A percentile compares a stretch with the other conserved stretches of the same genome.
Conservation (phyloP, 768 basidiomycete genomes). For the Auricularia auricula-judae region DNA sequence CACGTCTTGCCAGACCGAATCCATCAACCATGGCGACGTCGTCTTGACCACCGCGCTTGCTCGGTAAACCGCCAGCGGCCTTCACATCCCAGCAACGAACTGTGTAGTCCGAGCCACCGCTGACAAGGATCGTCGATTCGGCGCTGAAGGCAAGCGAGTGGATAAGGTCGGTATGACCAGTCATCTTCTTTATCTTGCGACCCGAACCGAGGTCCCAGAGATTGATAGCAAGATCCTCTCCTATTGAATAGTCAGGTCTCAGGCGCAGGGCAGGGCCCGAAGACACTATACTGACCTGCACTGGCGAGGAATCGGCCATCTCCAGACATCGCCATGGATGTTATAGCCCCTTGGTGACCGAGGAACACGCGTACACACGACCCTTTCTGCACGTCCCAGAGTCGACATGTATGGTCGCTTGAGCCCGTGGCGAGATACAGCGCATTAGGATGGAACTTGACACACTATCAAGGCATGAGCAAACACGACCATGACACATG, state of each 20-base stretch:
- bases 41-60: slow-evolving; percentile 31
- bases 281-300: slow-evolving; percentile 42
- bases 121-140: slow-evolving; percentile 83
- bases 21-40: slow-evolving; percentile 9
- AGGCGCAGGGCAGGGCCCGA: background rate
- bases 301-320: slow-evolving; percentile 91
- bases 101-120: slow-evolving; percentile 89
- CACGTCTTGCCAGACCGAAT: slow-evolving; percentile 10
- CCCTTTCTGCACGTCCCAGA: slow-evolving; percentile 98
- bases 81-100: slow-evolving; percentile 98
- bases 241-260: slow-evolving; percentile 24
- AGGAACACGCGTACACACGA: slow-evolving; percentile 90
- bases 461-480: slow-evolving; percentile 44
- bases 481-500: no score
- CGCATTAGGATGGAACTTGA: slow-evolving; percentile 96
- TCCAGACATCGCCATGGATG: slow-evolving; percentile 79
- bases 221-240: slow-evolving; percentile 87
- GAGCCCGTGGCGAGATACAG: slow-evolving; percentile 95
- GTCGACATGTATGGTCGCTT: slow-evolving; percentile 86
- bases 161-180: slow-evolving; percentile 80
- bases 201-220: slow-evolving; percentile 97
- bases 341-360: slow-evolving; percentile 85
- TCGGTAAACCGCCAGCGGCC: slow-evolving; percentile 50
- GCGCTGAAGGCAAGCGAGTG: slow-evolving; percentile 87
- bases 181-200: slow-evolving; percentile 91